These are phyloP conservation scores for Symbiodinium natans DNA, from an alignment of 73 alveolate genomes.

Conservation along the genomic window DNA sequence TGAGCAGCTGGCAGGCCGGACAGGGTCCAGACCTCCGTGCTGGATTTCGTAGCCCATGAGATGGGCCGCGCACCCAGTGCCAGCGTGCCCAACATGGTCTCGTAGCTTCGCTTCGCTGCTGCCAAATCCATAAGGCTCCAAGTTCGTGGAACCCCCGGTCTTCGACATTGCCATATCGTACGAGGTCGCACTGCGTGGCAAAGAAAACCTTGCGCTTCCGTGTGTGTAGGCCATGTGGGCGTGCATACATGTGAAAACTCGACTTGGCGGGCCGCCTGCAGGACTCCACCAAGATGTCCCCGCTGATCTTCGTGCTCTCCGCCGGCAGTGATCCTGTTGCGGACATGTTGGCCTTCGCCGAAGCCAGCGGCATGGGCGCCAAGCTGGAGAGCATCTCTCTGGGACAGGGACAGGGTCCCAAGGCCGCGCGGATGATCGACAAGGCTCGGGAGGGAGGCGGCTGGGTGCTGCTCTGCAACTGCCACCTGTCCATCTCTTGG, in stretches of 20 bases:
- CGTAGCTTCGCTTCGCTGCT: background rate
- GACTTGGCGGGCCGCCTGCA: background rate
- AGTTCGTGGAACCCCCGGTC: constrained; percentile 99
- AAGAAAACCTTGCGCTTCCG: too few relatives aligned
- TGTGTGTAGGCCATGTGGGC: too few relatives aligned
- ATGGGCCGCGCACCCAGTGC: constrained; percentile 96
- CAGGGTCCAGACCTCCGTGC: constrained; percentile 66
- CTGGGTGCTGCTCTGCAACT: constrained; percentile 99
- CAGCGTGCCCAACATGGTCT: background rate
- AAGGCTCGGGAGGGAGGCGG: constrained; percentile 94
- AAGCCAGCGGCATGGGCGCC: constrained; percentile 99
- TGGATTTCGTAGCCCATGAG: constrained; percentile 96
- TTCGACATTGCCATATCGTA: constrained; percentile 99
- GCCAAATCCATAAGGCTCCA: constrained; percentile 37
- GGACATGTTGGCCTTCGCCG: constrained; percentile 99
- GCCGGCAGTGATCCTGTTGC: constrained; percentile 99
- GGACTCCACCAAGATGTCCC: constrained; percentile 98
- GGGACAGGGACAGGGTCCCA: constrained; percentile 99
- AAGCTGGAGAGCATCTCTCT: constrained; percentile 99
- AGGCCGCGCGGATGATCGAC: constrained; percentile 83
- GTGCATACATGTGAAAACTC: too few relatives aligned
- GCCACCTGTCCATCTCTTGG: constrained; percentile 99
- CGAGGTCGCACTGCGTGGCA: constrained; percentile 96
- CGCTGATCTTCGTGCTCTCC: constrained; percentile 99
- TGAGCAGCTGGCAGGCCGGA: constrained; percentile 32